These are phyloP conservation scores for Puccinia coronata DNA, from an alignment of 1,284 basidiomycete species.

Conservation along the genomic window DNA sequence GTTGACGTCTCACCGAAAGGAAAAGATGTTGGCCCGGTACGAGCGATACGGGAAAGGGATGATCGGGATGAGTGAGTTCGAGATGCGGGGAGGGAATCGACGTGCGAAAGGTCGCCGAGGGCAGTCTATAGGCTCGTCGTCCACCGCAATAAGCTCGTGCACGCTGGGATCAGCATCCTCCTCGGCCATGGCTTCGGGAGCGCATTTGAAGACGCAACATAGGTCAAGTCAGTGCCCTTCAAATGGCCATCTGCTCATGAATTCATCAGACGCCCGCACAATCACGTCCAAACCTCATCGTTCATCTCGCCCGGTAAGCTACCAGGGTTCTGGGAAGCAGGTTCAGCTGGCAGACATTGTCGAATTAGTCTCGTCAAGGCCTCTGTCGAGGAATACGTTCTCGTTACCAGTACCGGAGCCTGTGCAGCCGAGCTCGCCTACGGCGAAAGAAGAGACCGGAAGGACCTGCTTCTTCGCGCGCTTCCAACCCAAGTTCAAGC, in stretches of 20 bases:
- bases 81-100: slow-evolving; percentile 22
- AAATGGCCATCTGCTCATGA: not conserved
- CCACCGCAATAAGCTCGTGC: not conserved
- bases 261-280: not conserved
- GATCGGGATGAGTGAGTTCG: slow-evolving; percentile 39
- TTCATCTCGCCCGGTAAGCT: not conserved
- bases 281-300: not conserved
- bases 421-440: not conserved
- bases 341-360: not conserved
- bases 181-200: not conserved
- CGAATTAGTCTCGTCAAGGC: not conserved
- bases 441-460: not conserved
- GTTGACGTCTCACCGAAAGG: not conserved
- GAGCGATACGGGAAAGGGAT: not conserved
- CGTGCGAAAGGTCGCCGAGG: too few relatives aligned
- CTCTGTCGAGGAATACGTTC: not conserved
- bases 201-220: not conserved
- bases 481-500: not conserved
- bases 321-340: too few relatives aligned
- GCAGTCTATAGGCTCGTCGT: too few relatives aligned
- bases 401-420: not conserved
- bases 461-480: not conserved
- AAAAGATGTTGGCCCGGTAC: slow-evolving; percentile 31
- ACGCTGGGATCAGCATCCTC: not conserved
- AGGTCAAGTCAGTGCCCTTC: not conserved